These are phyloP conservation scores for Dentiscutata heterogama DNA, from an alignment of 371 early-diverging fungal species.

Conservation along the genomic window DNA sequence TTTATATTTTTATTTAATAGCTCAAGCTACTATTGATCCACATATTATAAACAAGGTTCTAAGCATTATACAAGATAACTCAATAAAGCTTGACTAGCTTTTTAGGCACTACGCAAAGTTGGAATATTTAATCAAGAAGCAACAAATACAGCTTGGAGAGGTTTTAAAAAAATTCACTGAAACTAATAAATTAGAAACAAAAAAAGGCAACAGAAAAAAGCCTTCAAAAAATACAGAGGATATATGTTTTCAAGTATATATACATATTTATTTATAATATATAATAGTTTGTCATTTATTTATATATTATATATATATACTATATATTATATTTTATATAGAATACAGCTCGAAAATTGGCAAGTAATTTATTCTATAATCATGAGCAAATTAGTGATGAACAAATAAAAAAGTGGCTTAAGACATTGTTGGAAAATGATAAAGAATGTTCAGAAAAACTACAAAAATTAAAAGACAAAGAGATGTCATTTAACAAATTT, in stretches of 20 bases:
- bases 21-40: too few species aligned
- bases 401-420: background rate
- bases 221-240: background rate
- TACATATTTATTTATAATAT: too few species aligned
- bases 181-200: background rate
- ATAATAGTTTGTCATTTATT: background rate
- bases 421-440: background rate
- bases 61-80: too few species aligned
- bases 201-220: background rate
- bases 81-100: too few species aligned
- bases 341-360: background rate
- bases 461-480: background rate
- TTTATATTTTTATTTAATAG: too few species aligned
- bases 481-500: background rate
- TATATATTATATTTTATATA: background rate
- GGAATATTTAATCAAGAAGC: too few species aligned
- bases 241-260: too few species aligned
- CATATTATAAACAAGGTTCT: too few species aligned
- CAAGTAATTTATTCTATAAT: background rate
- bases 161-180: background rate
- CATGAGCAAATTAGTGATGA: background rate
- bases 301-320: background rate
- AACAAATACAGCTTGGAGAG: too few species aligned
- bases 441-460: background rate
- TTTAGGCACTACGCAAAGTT: too few species aligned